phyloP scores from a whole-genome alignment of 345 rosid species.

The Heritiera littoralis region DNA sequence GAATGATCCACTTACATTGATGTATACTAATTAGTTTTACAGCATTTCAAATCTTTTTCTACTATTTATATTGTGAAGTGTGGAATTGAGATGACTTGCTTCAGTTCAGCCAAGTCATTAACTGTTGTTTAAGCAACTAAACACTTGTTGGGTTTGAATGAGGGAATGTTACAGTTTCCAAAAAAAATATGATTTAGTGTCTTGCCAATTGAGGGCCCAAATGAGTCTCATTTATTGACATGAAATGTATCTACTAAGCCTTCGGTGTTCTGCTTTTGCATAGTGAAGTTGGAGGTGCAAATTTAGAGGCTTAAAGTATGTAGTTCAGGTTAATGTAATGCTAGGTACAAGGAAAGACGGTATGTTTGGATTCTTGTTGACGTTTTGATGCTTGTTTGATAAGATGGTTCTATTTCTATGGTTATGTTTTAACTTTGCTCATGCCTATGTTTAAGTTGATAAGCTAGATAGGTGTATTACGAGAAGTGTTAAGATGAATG shows the following conservation, averaged over 20 bases:
- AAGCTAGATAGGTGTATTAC: background rate
- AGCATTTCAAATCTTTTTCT: too few species aligned
- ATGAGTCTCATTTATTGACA: background rate
- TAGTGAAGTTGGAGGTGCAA: background rate
- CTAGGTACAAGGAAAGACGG: background rate
- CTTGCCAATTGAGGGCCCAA: background rate
- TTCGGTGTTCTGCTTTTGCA: background rate
- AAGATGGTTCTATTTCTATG: background rate
- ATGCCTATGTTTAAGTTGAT: background rate
- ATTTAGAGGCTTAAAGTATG: background rate
- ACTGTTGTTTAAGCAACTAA: background rate
- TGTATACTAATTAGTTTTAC: too few species aligned
- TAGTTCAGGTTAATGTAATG: background rate
- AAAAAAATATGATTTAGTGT: background rate
- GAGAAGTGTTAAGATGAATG: background rate
- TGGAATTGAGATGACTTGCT: background rate
- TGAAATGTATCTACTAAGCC: background rate
- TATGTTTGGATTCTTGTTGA: background rate
- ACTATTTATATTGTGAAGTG: too few species aligned
- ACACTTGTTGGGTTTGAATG: background rate
- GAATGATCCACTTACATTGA: too few species aligned
- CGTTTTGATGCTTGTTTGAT: background rate
- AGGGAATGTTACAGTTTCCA: background rate
- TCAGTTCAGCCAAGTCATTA: background rate
- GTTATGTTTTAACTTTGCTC: background rate